These are phyloP conservation scores for Fomitopsis schrenkii DNA, from an alignment of 1,284 basidiomycete genomes.

Conservation along the genomic window DNA sequence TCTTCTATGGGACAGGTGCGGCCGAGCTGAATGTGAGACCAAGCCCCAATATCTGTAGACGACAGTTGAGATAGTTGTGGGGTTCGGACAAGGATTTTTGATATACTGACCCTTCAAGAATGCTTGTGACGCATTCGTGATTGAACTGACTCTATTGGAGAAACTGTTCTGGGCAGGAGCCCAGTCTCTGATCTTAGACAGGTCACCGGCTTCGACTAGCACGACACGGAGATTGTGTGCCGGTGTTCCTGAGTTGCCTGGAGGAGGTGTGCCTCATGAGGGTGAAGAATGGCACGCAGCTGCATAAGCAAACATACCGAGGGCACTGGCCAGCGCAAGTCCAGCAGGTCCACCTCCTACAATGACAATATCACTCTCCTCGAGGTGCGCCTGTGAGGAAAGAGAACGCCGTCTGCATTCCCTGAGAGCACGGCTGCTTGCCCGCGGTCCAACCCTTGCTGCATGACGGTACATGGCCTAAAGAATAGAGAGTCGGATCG, in stretches of 20 bases:
- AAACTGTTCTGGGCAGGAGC: slow-evolving; percentile 49
- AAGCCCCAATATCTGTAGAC: slow-evolving; percentile 72
- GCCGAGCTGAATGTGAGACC: slow-evolving; percentile 70
- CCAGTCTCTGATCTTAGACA: slow-evolving; percentile 73
- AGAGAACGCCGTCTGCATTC: background rate
- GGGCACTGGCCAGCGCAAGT: slow-evolving; percentile 82
- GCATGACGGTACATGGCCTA: background rate
- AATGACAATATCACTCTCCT: slow-evolving; percentile 80
- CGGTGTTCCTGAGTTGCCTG: slow-evolving; percentile 52
- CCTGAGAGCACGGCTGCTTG: background rate
- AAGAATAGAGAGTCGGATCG: background rate
- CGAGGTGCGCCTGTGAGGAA: background rate
- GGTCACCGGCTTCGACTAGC: slow-evolving; percentile 77
- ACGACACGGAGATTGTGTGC: slow-evolving; percentile 55
- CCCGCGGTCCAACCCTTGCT: background rate
- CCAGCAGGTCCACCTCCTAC: slow-evolving; percentile 95
- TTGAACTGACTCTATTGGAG: slow-evolving; percentile 88
- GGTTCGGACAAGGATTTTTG: background rate
- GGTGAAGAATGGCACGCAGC: slow-evolving; percentile 1
- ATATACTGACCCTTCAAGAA: slow-evolving; percentile 67
- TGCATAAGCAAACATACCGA: slow-evolving; percentile 52
- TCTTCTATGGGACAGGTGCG: slow-evolving; percentile 76
- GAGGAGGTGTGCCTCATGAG: background rate
- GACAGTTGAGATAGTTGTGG: background rate
- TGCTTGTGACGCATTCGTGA: slow-evolving; percentile 78